Evolutionary conservation across 1,139 yeast species (phyloP), one percentile per base, ranked within the genome.

Genomic region (Arxiozyma slooffiae): DNA sequence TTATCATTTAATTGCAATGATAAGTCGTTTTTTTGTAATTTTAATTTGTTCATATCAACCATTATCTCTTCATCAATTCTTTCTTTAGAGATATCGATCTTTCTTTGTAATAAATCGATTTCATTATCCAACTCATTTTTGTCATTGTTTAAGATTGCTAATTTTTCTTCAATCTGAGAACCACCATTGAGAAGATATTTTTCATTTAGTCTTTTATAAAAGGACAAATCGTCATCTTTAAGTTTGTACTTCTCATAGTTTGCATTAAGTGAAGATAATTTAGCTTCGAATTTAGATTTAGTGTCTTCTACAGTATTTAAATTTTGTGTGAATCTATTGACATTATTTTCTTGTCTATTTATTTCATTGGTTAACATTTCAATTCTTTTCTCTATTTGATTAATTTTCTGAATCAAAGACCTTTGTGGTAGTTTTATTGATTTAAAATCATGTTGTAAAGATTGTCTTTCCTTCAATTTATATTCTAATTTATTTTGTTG

Each of bases 201-300:
- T 20, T 79, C 79, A 60, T 87, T 77, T 53, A 88, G 69, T 1
- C 53, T 44, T 47, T 82, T 82, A 62, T 88, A 89, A 50, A 82
- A 82, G 26, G 71, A 67, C 43, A 80, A 72, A 38, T 79, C 85
- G 16, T 74, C 79, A 0, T 75, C 71, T 2, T 80, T 71, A 21
- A 83, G 61, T 21, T 66, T 63, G 43, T 72, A 69, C 22, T 69
- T 66, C 18, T 67, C 63, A 40, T 54, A 49, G 38, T 58, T 55
- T 17, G 58, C 68, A 50, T 56, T 68, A 53, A 58, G 48, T 17
- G 56, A 55, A 22, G 58, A 68, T 34, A 70, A 60, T 48, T 75
- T 75, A 53, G 59, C 70, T 61, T 72, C 80, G 68, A 73, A 79
- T 67, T 59, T 70, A 60, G 54, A 65, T 55, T 67, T 72, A 57